Conservation (phyloP, 352 stramenopile genomes). For the Globisporangium mamillatum region DNA sequence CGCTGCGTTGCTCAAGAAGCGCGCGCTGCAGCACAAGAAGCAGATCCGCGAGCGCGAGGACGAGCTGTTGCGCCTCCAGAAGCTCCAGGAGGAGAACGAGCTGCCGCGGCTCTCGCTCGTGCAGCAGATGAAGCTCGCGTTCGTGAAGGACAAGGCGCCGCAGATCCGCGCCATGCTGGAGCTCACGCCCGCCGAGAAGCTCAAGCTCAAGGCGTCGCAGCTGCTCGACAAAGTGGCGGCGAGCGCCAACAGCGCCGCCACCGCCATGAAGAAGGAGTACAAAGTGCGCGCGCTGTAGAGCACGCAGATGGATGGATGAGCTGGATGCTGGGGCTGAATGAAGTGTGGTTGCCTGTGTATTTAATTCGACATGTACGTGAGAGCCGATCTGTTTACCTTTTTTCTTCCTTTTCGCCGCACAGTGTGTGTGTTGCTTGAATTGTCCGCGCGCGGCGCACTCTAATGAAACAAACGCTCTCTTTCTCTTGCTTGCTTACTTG, state of each 20-base stretch:
- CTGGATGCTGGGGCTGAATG: neutral
- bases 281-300: slow-evolving; percentile 52
- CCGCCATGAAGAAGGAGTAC: slow-evolving; percentile 67
- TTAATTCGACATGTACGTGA: slow-evolving; percentile 2
- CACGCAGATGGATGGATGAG: too few species aligned
- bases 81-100: slow-evolving; percentile 38
- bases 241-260: slow-evolving; percentile 28
- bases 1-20: slow-evolving; percentile 31
- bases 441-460: neutral
- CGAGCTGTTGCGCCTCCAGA: slow-evolving; percentile 41
- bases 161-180: slow-evolving; percentile 54
- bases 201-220: slow-evolving; percentile 38
- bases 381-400: slow-evolving; percentile 4
- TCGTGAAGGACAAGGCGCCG: slow-evolving; percentile 43
- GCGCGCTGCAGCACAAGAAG: slow-evolving; percentile 37
- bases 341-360: neutral
- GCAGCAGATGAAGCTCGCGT: slow-evolving; percentile 49
- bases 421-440: too few species aligned
- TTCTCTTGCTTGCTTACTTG: neutral
- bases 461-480: slow-evolving; percentile 22
- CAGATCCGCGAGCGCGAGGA: slow-evolving; percentile 50
- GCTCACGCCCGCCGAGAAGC: slow-evolving; percentile 48
- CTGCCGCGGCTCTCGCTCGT: slow-evolving; percentile 37
- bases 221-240: slow-evolving; percentile 40
- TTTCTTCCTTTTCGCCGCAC: neutral